Percentiles rank a stretch among this genome's conserved stretches.
Conservation (phyloP, 148 eudicot species). For the Camellia sinensis region DNA sequence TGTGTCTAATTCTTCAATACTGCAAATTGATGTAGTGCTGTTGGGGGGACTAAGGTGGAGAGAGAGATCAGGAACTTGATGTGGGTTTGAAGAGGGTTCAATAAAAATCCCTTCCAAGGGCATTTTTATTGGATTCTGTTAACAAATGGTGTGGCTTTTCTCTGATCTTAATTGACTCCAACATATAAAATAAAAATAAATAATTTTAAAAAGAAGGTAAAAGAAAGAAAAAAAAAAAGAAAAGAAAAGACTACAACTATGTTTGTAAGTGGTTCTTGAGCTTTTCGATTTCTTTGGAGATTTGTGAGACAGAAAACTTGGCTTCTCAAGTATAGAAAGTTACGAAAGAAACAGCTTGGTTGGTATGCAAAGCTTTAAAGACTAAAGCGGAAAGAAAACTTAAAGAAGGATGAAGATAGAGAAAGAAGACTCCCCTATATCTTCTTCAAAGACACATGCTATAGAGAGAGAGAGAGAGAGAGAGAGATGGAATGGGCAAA, state of each 20-base stretch:
- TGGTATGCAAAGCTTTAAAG: not conserved
- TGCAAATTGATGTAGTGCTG: not conserved
- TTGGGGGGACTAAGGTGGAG: slow-evolving; percentile 53
- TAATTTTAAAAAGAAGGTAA: too few species aligned
- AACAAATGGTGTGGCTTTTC: not conserved
- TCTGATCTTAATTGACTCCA: not conserved
- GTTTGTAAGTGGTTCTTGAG: not conserved
- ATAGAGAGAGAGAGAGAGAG: not conserved
- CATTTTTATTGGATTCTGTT: slow-evolving; percentile 27
- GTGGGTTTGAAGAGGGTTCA: slow-evolving; percentile 34
- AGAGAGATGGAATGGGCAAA: slow-evolving; percentile 10
- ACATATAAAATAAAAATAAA: not conserved
- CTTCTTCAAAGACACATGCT: slow-evolving; percentile 15
- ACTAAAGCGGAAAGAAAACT: slow-evolving; percentile 10
- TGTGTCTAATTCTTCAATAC: not conserved
- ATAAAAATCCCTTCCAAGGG: slow-evolving; percentile 47
- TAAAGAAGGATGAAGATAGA: not conserved
- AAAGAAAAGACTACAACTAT: not conserved
- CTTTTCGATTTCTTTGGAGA: slow-evolving; percentile 1
- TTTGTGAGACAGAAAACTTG: not conserved
- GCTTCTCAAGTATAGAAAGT: not conserved
- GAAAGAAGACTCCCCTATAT: slow-evolving; percentile 1
- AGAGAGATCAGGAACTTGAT: slow-evolving; percentile 43
- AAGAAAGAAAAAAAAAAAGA: not conserved
- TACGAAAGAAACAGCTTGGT: not conserved